Evolutionary conservation across 73 alveolate species (phyloP), one percentile per base, ranked within the genome.

Genomic region (Paramecium bursaria): DNA sequence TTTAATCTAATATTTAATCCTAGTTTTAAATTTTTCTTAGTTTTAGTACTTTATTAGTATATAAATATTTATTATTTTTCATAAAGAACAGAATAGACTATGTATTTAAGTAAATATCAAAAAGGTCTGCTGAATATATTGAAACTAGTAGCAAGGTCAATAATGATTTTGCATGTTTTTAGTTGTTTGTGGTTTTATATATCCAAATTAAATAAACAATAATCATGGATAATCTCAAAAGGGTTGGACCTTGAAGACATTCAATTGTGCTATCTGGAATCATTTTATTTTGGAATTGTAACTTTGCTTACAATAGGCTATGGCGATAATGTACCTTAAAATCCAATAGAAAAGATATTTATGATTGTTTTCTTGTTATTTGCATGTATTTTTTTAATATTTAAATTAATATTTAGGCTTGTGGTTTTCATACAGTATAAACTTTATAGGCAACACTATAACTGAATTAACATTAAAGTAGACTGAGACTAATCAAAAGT

Each of bases 281-380:
- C 88, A 49, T 76, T 52, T 19, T 76, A 76, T 35, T 76, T 76
- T 51, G 55, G 80, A 19, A 76, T 76, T 2, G 88, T 76, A 6
- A 76, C 88, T 0, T 51, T 76, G 88, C 80, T 67, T 0, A 76
- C 88, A 2, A 67, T 76, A 25, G 88, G 88, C 4, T 76, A 49
- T 76, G 88, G 88, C 6, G 88, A 76, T 76, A 67, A 33, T 29
- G 35, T 76, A 31, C 88, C 88, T 21, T 51, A 35, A 30, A 76
- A 77, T 13, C 61, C 76, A 46, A 76, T 26, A 51, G 88, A 76
- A 44, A 76, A 76, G 35, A 17, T 76, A 1, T 42, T 51, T 52
- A 27, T 61, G 1, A 67, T 76, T 4, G 35, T 76, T 29, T 51
- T 76, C n/a, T 51, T 76, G 22, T 33, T 76, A 14, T 51, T 51